phyloP scores from a whole-genome alignment of 2,329 filamentous ascomycete genomes.

The Myriosclerotinia curreyana region DNA sequence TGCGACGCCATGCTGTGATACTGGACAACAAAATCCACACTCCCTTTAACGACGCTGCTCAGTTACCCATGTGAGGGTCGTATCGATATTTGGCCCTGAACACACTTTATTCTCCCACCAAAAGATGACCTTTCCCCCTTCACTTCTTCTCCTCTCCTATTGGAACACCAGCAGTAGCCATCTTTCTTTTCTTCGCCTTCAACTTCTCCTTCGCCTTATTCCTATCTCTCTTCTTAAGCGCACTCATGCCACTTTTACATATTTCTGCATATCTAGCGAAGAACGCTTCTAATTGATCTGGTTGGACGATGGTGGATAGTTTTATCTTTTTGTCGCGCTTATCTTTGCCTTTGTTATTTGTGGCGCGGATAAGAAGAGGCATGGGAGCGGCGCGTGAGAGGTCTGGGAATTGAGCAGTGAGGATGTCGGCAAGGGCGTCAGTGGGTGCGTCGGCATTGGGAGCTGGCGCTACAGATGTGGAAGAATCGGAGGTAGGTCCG shows the following conservation, averaged over 20 bases:
- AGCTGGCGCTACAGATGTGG: neutral
- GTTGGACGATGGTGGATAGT: conserved; percentile 77
- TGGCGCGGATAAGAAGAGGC: conserved; percentile 68
- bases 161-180: conserved; percentile 22
- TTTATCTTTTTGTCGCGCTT: conserved; percentile 54
- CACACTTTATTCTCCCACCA: neutral
- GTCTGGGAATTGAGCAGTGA: conserved; percentile 56
- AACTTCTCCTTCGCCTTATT: conserved; percentile 80
- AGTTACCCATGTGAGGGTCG: neutral
- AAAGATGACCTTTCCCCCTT: conserved; percentile 27
- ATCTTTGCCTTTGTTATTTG: conserved; percentile 8
- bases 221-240: conserved; percentile 88
- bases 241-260: conserved; percentile 84
- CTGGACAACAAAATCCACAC: neutral
- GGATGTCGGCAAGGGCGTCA: conserved; percentile 13
- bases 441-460: neutral
- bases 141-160: conserved; percentile 26
- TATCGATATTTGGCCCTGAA: neutral
- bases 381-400: conserved; percentile 56
- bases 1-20: conserved; percentile 2
- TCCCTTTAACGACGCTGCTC: neutral
- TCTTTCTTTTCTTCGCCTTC: conserved; percentile 61
- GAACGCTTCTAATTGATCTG: conserved; percentile 73
- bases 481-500: neutral
- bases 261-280: conserved; percentile 84